Evolutionary conservation across 1,139 yeast species (phyloP).

Genomic region (Lodderomyces elongisporus): DNA sequence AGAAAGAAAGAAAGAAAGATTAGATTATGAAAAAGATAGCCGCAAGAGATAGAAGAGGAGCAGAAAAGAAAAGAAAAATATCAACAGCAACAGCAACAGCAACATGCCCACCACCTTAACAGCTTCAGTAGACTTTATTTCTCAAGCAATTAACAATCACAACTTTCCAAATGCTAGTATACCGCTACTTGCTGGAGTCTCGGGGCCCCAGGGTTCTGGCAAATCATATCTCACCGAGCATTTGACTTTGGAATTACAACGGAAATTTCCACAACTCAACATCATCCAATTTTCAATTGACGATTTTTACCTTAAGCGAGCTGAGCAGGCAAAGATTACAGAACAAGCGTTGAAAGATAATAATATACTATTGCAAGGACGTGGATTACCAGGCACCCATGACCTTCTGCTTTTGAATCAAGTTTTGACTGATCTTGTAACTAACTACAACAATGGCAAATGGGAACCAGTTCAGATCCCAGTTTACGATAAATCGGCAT

Average conservation of each 20-base stretch:
- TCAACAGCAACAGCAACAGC: no score
- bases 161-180: slow-evolving; percentile 12
- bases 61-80: no score
- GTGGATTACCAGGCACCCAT: slow-evolving; percentile 96
- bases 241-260: slow-evolving; percentile 33
- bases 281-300: slow-evolving; percentile 71
- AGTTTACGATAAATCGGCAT: slow-evolving; percentile 71
- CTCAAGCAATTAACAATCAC: slow-evolving; percentile 15
- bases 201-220: slow-evolving; percentile 95
- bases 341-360: slow-evolving; percentile 21
- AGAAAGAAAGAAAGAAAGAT: no score
- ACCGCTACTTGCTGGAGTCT: slow-evolving; percentile 63
- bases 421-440: slow-evolving; percentile 17
- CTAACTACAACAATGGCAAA: slow-evolving; percentile 7
- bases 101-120: no score
- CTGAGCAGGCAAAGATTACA: slow-evolving; percentile 50
- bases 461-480: slow-evolving; percentile 47
- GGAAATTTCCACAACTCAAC: slow-evolving; percentile 32
- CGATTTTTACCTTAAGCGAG: slow-evolving; percentile 72
- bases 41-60: no score
- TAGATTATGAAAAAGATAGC: no score
- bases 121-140: slow-evolving; percentile 19
- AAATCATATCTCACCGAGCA: slow-evolving; percentile 63
- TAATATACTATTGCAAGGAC: slow-evolving; percentile 61
- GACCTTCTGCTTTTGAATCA: slow-evolving; percentile 40